Conservation (phyloP, 371 early-diverging fungal species). For the Haplosporangium sp. region DNA sequence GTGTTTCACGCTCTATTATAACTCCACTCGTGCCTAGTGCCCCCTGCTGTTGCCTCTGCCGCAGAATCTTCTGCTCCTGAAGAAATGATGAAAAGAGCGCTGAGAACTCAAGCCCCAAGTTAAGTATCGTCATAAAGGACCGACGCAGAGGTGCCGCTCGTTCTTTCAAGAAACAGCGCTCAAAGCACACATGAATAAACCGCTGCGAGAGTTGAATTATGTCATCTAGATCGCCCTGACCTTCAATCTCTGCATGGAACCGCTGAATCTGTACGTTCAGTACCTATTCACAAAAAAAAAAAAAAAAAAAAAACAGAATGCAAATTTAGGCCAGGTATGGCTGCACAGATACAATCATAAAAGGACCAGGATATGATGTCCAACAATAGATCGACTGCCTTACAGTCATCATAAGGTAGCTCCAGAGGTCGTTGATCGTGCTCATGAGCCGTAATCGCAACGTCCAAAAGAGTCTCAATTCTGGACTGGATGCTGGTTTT, state of each 20-base stretch:
- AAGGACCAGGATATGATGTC: background rate
- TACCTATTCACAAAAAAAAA: conserved; percentile 17
- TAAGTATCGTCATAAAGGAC: conserved; percentile 35
- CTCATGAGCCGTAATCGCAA: conserved; percentile 33
- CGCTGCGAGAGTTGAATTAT: conserved; percentile 24
- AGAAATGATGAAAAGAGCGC: conserved; percentile 26
- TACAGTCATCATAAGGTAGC: conserved; percentile 49
- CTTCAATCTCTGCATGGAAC: conserved; percentile 24
- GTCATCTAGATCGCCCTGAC: conserved; percentile 40
- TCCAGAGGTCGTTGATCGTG: conserved; percentile 47
- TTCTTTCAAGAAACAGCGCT: conserved; percentile 46
- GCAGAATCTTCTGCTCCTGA: conserved; percentile 16
- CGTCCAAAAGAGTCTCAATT: conserved; percentile 29
- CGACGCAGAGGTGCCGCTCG: conserved; percentile 36
- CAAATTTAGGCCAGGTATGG: background rate
- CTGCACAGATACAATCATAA: background rate
- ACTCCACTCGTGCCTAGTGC: too few relatives aligned
- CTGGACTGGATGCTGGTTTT: conserved; percentile 8
- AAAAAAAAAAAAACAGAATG: background rate
- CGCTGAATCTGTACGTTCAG: conserved; percentile 35
- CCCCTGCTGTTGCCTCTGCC: background rate
- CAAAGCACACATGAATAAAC: conserved; percentile 31
- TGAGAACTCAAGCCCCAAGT: conserved; percentile 35
- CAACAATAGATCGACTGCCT: conserved; percentile 5
- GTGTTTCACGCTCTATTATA: too few relatives aligned